Percentiles rank a stretch among this genome's conserved stretches.
Evolutionary conservation across 148 eudicot species (phyloP).

Genomic region (Chenopodium suecicum): DNA sequence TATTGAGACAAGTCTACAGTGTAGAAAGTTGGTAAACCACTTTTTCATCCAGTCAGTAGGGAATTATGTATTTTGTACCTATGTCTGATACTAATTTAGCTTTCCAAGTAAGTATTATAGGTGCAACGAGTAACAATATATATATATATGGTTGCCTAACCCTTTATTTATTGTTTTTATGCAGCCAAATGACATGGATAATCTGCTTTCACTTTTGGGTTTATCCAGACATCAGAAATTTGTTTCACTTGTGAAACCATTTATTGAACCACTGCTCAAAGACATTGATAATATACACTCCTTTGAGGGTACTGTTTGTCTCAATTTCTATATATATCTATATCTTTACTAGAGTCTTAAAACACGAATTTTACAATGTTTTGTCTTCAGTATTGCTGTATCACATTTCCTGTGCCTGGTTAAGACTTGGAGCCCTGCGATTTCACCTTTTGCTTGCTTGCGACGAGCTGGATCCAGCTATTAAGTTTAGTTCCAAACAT

Average conservation of each 20-base stretch:
- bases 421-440: constrained; percentile 73
- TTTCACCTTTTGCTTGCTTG: constrained; percentile 71
- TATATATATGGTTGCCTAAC: neutral
- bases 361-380: neutral
- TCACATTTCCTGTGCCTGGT: constrained; percentile 58
- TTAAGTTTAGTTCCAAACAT: constrained; percentile 65
- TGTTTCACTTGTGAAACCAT: constrained; percentile 42
- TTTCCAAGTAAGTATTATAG: too few species aligned
- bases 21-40: too few species aligned
- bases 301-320: constrained; percentile 37
- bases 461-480: constrained; percentile 83
- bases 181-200: constrained; percentile 42
- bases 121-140: too few species aligned
- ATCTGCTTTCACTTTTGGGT: constrained; percentile 52
- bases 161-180: neutral
- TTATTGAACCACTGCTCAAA: constrained; percentile 63
- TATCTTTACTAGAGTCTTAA: neutral
- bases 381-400: constrained; percentile 29
- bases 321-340: neutral
- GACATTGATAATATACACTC: constrained; percentile 44
- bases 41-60: too few species aligned
- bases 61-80: too few species aligned
- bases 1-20: too few species aligned
- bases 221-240: constrained; percentile 64
- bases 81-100: too few species aligned